A percentile compares a stretch with the other conserved stretches of the same genome.
phyloP scores from a whole-genome alignment of 805 yeast genomes.

The Nakazawaea ernobii region DNA sequence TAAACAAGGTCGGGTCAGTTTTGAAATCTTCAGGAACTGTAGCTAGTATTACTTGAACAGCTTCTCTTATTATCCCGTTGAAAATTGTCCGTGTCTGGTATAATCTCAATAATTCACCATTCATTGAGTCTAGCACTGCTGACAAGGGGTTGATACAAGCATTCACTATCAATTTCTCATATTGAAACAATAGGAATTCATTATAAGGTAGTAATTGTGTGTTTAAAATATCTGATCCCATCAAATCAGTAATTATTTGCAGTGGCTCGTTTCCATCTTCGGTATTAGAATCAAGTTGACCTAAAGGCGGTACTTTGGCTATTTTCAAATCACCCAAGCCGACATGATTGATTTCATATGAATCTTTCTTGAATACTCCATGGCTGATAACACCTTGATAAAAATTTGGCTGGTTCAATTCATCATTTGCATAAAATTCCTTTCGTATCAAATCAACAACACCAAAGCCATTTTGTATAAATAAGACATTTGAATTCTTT shows the following conservation, averaged over 20 bases:
- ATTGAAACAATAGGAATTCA: constrained; percentile 48
- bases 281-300: not conserved
- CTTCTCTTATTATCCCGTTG: constrained; percentile 39
- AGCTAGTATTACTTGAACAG: constrained; percentile 33
- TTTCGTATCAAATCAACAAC: constrained; percentile 43
- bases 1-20: constrained; percentile 7
- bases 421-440: constrained; percentile 40
- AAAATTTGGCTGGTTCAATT: constrained; percentile 45
- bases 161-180: constrained; percentile 74
- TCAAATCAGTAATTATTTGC: constrained; percentile 19
- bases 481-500: constrained; percentile 47
- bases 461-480: constrained; percentile 87
- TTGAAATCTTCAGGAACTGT: constrained; percentile 19
- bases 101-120: constrained; percentile 61
- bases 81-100: constrained; percentile 29
- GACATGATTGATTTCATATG: constrained; percentile 55
- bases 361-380: constrained; percentile 59
- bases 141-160: constrained; percentile 82
- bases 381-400: constrained; percentile 79
- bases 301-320: constrained; percentile 44
- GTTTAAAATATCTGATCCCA: constrained; percentile 22
- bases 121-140: constrained; percentile 67
- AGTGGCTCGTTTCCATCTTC: constrained; percentile 11
- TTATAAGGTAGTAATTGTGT: constrained; percentile 30
- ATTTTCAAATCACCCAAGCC: constrained; percentile 62